A percentile compares a stretch with the other conserved stretches of the same genome.
phyloP scores from a whole-genome alignment of 2,329 filamentous ascomycete species.

The Cordyceps cateniannulata region DNA sequence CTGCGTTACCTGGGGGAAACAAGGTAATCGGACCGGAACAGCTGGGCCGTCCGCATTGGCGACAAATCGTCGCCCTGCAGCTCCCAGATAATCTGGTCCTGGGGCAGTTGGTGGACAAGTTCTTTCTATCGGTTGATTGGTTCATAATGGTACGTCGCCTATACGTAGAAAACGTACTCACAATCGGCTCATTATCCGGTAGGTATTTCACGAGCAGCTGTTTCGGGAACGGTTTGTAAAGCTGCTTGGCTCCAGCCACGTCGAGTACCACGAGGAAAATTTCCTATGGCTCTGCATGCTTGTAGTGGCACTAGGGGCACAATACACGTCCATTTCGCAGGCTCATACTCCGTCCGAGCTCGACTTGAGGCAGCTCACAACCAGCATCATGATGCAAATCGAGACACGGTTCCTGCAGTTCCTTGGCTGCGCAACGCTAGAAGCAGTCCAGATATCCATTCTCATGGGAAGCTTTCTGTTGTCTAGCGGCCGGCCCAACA shows the following conservation, averaged over 20 bases:
- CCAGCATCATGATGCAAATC: not conserved
- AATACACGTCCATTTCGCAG: not conserved
- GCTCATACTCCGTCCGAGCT: no score
- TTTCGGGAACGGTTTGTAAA: not conserved
- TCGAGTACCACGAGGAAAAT: conserved; percentile 10
- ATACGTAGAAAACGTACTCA: no score
- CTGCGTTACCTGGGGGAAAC: conserved; percentile 12
- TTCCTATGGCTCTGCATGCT: conserved; percentile 9
- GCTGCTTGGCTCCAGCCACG: not conserved
- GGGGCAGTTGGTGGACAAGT: conserved; percentile 1
- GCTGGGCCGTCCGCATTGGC: not conserved
- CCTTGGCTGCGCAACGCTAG: conserved; percentile 8
- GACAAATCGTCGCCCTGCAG: conserved; percentile 7
- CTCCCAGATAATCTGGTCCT: conserved; percentile 6
- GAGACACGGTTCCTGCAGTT: conserved; percentile 6
- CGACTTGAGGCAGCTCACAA: conserved; percentile 1
- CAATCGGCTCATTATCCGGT: not conserved
- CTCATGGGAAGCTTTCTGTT: conserved; percentile 11
- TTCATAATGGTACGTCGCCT: conserved; percentile 10
- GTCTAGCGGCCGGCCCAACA: conserved; percentile 9
- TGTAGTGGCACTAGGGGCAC: conserved; percentile 7
- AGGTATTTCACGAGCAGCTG: conserved; percentile 8
- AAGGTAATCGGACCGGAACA: not conserved
- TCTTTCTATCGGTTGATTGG: conserved; percentile 13
- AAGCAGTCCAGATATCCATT: conserved; percentile 10